Percentiles rank a stretch among this genome's conserved stretches.
phyloP scores from a whole-genome alignment of 306 rosid species.

The Cucumis cinereus region DNA sequence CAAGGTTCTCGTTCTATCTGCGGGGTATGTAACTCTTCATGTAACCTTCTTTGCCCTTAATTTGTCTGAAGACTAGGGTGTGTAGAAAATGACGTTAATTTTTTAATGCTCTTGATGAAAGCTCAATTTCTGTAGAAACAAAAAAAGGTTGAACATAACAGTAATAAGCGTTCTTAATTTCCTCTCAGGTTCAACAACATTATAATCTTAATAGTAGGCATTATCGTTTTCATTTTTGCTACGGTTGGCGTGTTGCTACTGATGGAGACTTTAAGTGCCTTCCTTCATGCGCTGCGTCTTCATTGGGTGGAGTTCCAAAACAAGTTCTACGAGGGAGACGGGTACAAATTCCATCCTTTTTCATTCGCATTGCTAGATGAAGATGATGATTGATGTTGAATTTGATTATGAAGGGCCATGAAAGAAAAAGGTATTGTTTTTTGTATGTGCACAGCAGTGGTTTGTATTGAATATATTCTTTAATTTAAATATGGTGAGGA shows the following conservation, averaged over 20 bases:
- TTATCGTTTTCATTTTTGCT: constrained; percentile 58
- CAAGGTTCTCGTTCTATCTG: constrained; percentile 59
- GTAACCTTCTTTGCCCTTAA: neutral
- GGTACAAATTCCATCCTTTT: constrained; percentile 72
- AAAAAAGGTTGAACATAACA: neutral
- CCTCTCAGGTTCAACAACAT: constrained; percentile 57
- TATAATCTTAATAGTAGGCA: constrained; percentile 50
- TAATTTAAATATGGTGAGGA: constrained; percentile 34
- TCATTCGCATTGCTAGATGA: constrained; percentile 38
- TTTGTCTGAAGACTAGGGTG: neutral
- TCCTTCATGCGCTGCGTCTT: constrained; percentile 93
- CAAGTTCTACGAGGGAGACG: constrained; percentile 91
- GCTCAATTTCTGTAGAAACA: neutral
- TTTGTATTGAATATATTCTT: constrained; percentile 31
- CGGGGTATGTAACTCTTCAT: constrained; percentile 30
- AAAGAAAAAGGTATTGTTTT: neutral
- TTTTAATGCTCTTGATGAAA: neutral
- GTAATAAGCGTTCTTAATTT: neutral
- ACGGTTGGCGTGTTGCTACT: constrained; percentile 76
- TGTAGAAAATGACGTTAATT: neutral
- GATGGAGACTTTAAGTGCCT: constrained; percentile 93
- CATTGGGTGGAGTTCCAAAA: constrained; percentile 98
- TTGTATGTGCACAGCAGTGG: constrained; percentile 34
- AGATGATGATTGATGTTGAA: constrained; percentile 44
- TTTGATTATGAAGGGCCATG: neutral